Evolutionary conservation across 768 basidiomycete genomes (phyloP), one percentile per base, ranked within the genome.

Genomic region (Leccinum incarnatum): DNA sequence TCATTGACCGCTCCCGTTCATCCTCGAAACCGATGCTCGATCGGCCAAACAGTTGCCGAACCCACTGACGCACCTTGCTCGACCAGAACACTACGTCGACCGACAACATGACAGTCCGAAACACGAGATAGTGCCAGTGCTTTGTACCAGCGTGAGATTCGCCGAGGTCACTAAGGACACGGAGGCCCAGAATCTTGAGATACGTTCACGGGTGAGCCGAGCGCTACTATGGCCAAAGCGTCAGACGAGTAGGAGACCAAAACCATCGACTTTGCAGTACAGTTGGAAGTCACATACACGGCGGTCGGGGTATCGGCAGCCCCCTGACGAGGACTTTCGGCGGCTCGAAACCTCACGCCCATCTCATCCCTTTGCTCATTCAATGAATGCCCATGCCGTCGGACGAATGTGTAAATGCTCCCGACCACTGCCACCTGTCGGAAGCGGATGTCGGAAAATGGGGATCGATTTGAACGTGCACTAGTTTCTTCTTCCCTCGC

Each of bases 121-220:
- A 97, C 12, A 85, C 63, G 42, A 87, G 62, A 63, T 91, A 78
- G 53, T 83, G 77, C 71, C 76, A 82, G 65, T 81, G 82, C 83
- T 79, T 47, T 77, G 71, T 3, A 64, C 53, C 49, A 83, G 58
- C 15, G 77, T 62, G 32, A 84, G 77, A 58, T 78, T 65, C 15
- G 76, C 64, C 29, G 77, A 73, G n/a, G 75, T 74, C 10, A 79
- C 74, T 5, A 89, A 78, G 4, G 89, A 87, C 23, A 80, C 78
- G 4, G 91, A 87, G 29, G 92, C 94, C 83, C 86, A 92, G 69
- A 82, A 83, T 0, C 91, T 94, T 7, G 27, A 8, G 75, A 97
- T 87, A 19, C 93, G 21, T 21, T 21, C 21, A 21, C 21, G 0
- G 93, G 93, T 2, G 90, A 90, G 14, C 91, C 89, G 36, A 95